These are phyloP conservation scores for Cadophora gregata DNA, from an alignment of 2,329 filamentous ascomycete species.

Conservation along the genomic window DNA sequence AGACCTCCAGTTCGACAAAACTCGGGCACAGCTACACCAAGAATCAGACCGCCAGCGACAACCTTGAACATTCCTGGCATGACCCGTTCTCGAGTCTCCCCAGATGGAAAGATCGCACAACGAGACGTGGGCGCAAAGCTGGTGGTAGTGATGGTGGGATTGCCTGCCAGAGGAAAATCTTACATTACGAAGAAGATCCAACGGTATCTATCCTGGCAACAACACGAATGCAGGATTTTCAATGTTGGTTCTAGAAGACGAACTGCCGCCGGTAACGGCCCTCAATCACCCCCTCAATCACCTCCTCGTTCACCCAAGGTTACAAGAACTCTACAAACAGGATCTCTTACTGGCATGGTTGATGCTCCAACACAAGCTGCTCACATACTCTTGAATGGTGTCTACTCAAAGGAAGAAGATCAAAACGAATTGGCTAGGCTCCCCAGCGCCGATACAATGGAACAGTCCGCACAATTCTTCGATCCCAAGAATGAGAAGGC, in stretches of 20 bases:
- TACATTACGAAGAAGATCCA: slow-evolving; percentile 99
- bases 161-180: slow-evolving; percentile 94
- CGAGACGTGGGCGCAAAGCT: slow-evolving; percentile 95
- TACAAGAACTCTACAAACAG: slow-evolving; percentile 27
- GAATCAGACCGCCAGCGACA: slow-evolving; percentile 82
- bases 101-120: slow-evolving; percentile 91
- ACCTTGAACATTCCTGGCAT: slow-evolving; percentile 96
- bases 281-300: slow-evolving; percentile 35
- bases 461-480: slow-evolving; percentile 93
- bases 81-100: slow-evolving; percentile 93
- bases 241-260: slow-evolving; percentile 94
- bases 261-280: slow-evolving; percentile 68
- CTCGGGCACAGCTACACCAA: slow-evolving; percentile 78
- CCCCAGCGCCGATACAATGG: slow-evolving; percentile 61
- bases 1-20: slow-evolving; percentile 74
- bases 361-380: slow-evolving; percentile 56
- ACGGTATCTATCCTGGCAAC: slow-evolving; percentile 94
- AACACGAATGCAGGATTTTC: slow-evolving; percentile 95
- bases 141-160: slow-evolving; percentile 97
- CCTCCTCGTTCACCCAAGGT: slow-evolving; percentile 39
- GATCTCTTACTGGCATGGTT: slow-evolving; percentile 34
- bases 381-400: slow-evolving; percentile 62
- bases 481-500: slow-evolving; percentile 87
- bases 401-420: slow-evolving; percentile 35
- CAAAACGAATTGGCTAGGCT: slow-evolving; percentile 30